These are phyloP conservation scores for Astragalus membranaceus DNA, from an alignment of 306 rosid species.

Conservation along the genomic window DNA sequence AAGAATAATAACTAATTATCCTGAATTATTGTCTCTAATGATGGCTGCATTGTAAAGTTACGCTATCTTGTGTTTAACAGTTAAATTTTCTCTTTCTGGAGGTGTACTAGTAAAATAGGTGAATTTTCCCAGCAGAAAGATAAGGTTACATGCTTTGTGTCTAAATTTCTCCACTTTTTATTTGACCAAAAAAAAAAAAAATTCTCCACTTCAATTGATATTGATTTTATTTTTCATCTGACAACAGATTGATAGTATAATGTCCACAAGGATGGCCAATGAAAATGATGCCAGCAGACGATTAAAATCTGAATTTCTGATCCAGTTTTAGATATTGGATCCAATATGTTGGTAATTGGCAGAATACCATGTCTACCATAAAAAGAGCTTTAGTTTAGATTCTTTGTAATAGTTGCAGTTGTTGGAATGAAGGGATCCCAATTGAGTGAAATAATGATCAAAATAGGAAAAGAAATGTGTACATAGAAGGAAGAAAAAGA, in stretches of 20 bases:
- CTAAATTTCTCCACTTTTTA: neutral
- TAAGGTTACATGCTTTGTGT: neutral
- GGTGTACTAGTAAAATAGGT: neutral
- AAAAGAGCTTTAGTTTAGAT: neutral
- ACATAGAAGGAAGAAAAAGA: too few species aligned
- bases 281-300: slow-evolving; percentile 96
- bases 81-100: neutral
- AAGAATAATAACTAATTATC: neutral
- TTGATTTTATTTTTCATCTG: slow-evolving; percentile 7
- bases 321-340: slow-evolving; percentile 1
- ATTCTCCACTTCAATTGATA: neutral
- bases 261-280: slow-evolving; percentile 80
- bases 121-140: neutral
- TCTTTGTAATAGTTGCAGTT: neutral
- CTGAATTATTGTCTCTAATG: neutral
- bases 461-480: too few species aligned
- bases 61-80: neutral
- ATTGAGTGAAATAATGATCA: too few species aligned
- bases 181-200: too few species aligned
- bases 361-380: neutral
- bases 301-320: too few species aligned
- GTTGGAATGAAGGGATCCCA: neutral
- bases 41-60: neutral
- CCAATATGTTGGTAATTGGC: neutral
- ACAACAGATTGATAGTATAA: slow-evolving; percentile 84